These are phyloP conservation scores for Cinnamomum chago DNA, from an alignment of 164 flowering plant species.

Conservation along the genomic window DNA sequence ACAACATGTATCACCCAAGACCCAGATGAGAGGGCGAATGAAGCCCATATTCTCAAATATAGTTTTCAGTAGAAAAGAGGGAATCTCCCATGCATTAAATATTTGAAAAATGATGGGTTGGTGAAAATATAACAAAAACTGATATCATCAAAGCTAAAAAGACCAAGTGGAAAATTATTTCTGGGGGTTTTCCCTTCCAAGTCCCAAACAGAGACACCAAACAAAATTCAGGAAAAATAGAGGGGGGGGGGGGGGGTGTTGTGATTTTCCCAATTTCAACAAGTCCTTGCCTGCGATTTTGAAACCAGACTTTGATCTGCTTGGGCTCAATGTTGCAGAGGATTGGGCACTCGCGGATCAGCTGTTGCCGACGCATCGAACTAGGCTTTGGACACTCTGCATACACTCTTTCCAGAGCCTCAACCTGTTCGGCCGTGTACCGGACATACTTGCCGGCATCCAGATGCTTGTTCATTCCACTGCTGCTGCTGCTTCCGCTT, in stretches of 20 bases:
- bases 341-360: conserved; percentile 69
- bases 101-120: not conserved
- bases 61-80: not conserved
- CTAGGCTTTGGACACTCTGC: conserved; percentile 78
- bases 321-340: conserved; percentile 69
- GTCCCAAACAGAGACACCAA: not conserved
- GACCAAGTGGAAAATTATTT: not conserved
- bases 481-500: conserved; percentile 39
- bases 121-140: not conserved
- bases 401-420: conserved; percentile 70
- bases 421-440: conserved; percentile 73
- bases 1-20: not conserved
- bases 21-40: not conserved
- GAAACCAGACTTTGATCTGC: conserved; percentile 90
- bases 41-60: not conserved
- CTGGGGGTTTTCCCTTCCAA: not conserved
- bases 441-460: conserved; percentile 71
- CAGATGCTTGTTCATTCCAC: conserved; percentile 40
- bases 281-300: conserved; percentile 56
- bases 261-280: not conserved
- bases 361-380: conserved; percentile 65
- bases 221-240: not conserved
- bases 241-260: no score
- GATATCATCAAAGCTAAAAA: not conserved
- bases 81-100: not conserved